Base-by-base conservation (phyloP, 768 basidiomycete genomes). In the Macrocybe gigantea region DNA sequence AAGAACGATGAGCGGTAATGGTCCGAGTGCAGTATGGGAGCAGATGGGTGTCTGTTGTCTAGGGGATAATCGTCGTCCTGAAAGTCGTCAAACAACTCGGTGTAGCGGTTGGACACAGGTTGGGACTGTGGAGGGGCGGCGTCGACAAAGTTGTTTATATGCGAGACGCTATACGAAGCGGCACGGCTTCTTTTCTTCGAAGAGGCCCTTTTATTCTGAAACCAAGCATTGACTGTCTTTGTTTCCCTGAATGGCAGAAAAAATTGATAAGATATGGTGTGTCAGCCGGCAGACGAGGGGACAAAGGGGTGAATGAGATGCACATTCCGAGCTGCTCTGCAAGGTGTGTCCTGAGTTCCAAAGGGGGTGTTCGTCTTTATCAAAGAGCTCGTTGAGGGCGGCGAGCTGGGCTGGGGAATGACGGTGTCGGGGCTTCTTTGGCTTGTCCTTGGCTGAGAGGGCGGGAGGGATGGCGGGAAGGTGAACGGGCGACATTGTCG, bases 141-240 rank as follows among this genome's bases (percentile, higher is more conserved):
- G 30, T 10, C 30, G 40, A 33, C 29, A n/a, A 36, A 34, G 54
- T 62, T 58, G 55, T 60, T 70, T 58, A 64, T 63, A 59, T 50
- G 68, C 49, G 47, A 64, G 54, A 50, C 59, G 55, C 66, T 72
- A 46, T 55, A 57, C 41, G 60, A 56, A 52, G 60, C 56, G 36
- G 54, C 45, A 52, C 61, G 71, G 62, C 74, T 76, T 63, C 70
- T 76, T 66, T 89, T 89, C 75, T 88, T 89, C 56, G 79, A 80
- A 9, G 86, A 88, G 5, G 88, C 87, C 47, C 88, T 76, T 72
- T 88, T 89, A 62, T 89, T 89, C 68, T 89, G 87, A 66, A 89
- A 90, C 83, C 85, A 89, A 10, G 88, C 84, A 61, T 86, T 85
- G 60, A 89, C 86, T 2, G 85, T 87, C 75, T 89, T 89, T 64